These are phyloP conservation scores for Elsinoe fawcettii DNA, from an alignment of 2,329 filamentous ascomycete genomes.

Conservation along the genomic window DNA sequence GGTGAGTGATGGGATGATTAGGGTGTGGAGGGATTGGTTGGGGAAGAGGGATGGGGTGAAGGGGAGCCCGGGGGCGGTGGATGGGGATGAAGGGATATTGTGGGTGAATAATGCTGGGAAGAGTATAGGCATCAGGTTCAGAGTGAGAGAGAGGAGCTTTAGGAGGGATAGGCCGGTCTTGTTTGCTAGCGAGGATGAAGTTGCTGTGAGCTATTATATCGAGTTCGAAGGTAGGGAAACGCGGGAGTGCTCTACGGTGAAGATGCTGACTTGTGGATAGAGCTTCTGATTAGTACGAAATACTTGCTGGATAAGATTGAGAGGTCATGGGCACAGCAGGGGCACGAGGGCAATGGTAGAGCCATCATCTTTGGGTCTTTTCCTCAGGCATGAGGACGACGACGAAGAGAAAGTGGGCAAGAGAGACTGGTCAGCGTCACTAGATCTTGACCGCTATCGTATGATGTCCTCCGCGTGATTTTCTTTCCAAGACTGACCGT, in stretches of 20 bases:
- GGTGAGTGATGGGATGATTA: conserved; percentile 59
- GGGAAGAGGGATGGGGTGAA: conserved; percentile 32
- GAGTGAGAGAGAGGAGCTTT: conserved; percentile 48
- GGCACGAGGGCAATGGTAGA: not conserved
- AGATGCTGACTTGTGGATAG: not conserved
- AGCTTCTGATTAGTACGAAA: conserved; percentile 11
- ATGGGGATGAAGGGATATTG: conserved; percentile 45
- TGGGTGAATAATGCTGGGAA: conserved; percentile 57
- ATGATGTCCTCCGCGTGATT: not conserved
- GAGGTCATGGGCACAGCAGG: conserved; percentile 8
- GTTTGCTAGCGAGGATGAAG: conserved; percentile 52
- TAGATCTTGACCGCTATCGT: too few species aligned
- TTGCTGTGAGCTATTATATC: conserved; percentile 61
- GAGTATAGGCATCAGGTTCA: conserved; percentile 61
- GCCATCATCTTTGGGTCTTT: conserved; percentile 14
- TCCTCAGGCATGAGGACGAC: not conserved
- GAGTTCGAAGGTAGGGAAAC: conserved; percentile 58
- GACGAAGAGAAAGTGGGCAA: not conserved
- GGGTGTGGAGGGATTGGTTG: conserved; percentile 69
- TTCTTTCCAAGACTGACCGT: not conserved
- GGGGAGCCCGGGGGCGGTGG: conserved; percentile 18
- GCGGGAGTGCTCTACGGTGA: not conserved
- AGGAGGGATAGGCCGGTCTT: conserved; percentile 46
- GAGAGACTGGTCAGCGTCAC: not conserved
- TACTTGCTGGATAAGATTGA: conserved; percentile 14